A percentile compares a stretch with the other conserved stretches of the same genome.
phyloP scores from a whole-genome alignment of 257 asterid genomes.

The Jacaranda copaia region DNA sequence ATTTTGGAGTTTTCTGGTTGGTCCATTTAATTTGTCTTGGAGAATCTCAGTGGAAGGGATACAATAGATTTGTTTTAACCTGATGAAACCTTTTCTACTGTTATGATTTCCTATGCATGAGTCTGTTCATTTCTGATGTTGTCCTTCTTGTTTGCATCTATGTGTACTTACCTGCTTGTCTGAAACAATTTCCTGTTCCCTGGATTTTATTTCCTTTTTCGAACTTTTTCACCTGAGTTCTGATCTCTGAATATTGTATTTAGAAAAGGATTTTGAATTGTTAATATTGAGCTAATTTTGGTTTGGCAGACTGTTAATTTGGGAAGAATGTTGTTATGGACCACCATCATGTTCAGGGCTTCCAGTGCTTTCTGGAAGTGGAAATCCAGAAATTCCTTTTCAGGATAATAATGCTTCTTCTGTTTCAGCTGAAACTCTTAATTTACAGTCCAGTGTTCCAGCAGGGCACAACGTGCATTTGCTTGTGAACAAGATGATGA shows the following conservation, averaged over 20 bases:
- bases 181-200: slow-evolving; percentile 34
- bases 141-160: slow-evolving; percentile 52
- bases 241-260: slow-evolving; percentile 16
- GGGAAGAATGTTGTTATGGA: slow-evolving; percentile 77
- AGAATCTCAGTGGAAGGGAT: slow-evolving; percentile 52
- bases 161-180: slow-evolving; percentile 43
- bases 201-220: slow-evolving; percentile 42
- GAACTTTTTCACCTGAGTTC: slow-evolving; percentile 22
- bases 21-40: slow-evolving; percentile 59
- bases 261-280: background rate
- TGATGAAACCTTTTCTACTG: slow-evolving; percentile 42
- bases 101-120: slow-evolving; percentile 46
- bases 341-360: slow-evolving; percentile 38
- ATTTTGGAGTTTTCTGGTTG: slow-evolving; percentile 63
- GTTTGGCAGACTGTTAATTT: slow-evolving; percentile 67
- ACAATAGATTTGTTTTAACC: slow-evolving; percentile 33
- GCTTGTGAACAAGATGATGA: slow-evolving; percentile 76
- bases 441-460: slow-evolving; percentile 38
- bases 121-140: slow-evolving; percentile 49
- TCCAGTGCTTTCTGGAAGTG: slow-evolving; percentile 41
- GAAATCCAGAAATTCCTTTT: slow-evolving; percentile 39
- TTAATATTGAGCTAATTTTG: slow-evolving; percentile 2
- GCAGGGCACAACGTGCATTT: slow-evolving; percentile 54
- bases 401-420: slow-evolving; percentile 45
- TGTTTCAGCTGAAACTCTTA: slow-evolving; percentile 42